Evolutionary conservation across 495 filamentous ascomycete genomes (phyloP).

Genomic region (Hypoxylon crocopeplum): DNA sequence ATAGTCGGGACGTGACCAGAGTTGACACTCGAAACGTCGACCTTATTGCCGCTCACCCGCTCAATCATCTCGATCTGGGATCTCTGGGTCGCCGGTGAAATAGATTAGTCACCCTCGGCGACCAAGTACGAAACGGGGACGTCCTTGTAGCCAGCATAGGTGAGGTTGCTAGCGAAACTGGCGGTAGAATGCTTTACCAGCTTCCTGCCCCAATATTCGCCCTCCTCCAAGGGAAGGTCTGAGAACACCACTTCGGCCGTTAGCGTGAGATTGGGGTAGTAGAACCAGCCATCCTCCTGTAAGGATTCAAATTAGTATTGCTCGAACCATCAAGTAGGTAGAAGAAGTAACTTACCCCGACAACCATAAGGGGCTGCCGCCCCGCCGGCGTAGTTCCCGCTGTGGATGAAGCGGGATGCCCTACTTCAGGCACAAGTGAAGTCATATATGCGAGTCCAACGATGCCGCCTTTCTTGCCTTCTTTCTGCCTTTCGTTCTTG

Average conservation of each 20-base stretch:
- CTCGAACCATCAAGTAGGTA: neutral
- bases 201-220: conserved; percentile 9
- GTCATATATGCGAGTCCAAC: conserved; percentile 50
- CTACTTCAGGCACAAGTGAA: conserved; percentile 28
- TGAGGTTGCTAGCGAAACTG: conserved; percentile 43
- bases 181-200: conserved; percentile 32
- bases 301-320: neutral
- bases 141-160: conserved; percentile 54
- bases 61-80: conserved; percentile 42
- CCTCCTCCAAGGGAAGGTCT: conserved; percentile 21
- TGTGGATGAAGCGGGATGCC: conserved; percentile 2
- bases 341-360: neutral
- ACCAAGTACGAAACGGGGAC: conserved; percentile 57
- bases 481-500: conserved; percentile 45
- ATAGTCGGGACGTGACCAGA: conserved; percentile 40
- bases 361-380: conserved; percentile 1
- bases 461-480: conserved; percentile 50
- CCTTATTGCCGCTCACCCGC: conserved; percentile 39
- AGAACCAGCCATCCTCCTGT: conserved; percentile 39
- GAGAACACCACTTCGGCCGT: conserved; percentile 26
- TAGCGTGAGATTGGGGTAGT: conserved; percentile 6
- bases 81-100: conserved; percentile 47
- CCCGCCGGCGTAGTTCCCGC: neutral
- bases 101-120: conserved; percentile 52
- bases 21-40: conserved; percentile 42